Evolutionary conservation across 441 rosid species (phyloP), one percentile per base, ranked within the genome.

Genomic region (Mallotus repandus): DNA sequence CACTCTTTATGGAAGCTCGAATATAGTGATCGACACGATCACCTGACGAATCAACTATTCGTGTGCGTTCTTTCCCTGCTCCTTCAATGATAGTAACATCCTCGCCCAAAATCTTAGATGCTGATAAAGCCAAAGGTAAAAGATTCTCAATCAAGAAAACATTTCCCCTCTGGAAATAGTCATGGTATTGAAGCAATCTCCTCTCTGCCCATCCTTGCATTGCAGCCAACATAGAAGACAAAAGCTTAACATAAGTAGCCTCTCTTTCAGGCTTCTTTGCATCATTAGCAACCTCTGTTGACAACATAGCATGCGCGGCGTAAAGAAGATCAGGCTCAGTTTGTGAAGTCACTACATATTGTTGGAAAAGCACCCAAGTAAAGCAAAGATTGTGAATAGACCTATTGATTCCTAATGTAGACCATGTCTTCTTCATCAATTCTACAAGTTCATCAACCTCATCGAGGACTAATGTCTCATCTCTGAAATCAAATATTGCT

Each of bases 351-450:
- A 56, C 72, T 1, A 95, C 90, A 12, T 93, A 91, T 13, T 93
- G 99, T 25, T 88, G 87, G 83, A 95, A 93, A 65, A 95, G 84
- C 66, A 88, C 90, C 99, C 99, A 91, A 1, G 96, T 84, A 78
- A 91, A 87, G 77, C 96, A 93, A 13, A 90, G 69, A 54, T 95
- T 95, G 81, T 95, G 99, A 12, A 91, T 77, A 0, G 89, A 79
- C 68, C 92, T 69, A 66, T 81, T 89, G 78, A 95, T 90, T 71
- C 96, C 99, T 61, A 95, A 63, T 18, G 93, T 90, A 9, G 90
- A 75, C 99, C 99, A 95, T 2, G 99, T 93, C 80, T 93, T 95
- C 83, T 89, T 95, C 86, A 95, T 95, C 16, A 95, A 79, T 80
- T 95, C 98, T 4, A 90, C 63, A 38, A 95, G 90, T 83, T 93